Evolutionary conservation across 164 flowering plant species (phyloP), one percentile per base, ranked within the genome.

Genomic region (Brasenia schreberi): DNA sequence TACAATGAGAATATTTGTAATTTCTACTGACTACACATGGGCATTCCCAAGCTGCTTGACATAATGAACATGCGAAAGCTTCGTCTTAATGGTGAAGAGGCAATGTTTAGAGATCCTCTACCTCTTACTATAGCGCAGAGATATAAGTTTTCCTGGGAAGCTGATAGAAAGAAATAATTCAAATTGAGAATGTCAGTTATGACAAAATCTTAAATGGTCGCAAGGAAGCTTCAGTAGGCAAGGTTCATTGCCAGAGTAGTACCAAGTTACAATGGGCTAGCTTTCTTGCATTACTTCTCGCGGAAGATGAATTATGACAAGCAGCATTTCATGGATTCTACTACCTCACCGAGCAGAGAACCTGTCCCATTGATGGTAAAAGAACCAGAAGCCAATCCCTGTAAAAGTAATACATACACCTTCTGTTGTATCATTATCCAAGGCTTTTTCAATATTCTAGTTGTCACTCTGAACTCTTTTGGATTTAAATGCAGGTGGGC

Each of bases 1-100:
- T 66, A 97, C 97, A 44, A 95, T 95, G 99, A 97, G 99, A n/a
- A 95, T 91, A 75, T 92, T 95, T 78, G 99, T 95, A n/a, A 5
- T 94, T 4, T 94, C 96, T 79, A 96, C 99, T 10, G 96, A 91
- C 59, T 93, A 91, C 65, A 97, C 97, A 58, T 94, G 96, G 52
- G 80, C 90, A 61, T 94, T 88, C 69, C 97, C 99, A 65, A 94
- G 91, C 69, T 94, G 99, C 75, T 79, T 94, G 79, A 91, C 97
- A 5, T 94, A 87, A 84, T 87, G 82, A 72, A 79, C 97, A 39
- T 81, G 96, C 0, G 94, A 92, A 62, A 97, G 91, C 61, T 91
- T 94, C 82, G 94, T 88, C 58, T 82, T 83, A 39, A 85, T 77
- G 72, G 92, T 95, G 56, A 89, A 81, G 70, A 94, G 89, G 99